Percentiles rank a stretch among this genome's conserved stretches.
Evolutionary conservation across 176 grass and related monocot genomes (phyloP).

Genomic region (Hordeum marinum): DNA sequence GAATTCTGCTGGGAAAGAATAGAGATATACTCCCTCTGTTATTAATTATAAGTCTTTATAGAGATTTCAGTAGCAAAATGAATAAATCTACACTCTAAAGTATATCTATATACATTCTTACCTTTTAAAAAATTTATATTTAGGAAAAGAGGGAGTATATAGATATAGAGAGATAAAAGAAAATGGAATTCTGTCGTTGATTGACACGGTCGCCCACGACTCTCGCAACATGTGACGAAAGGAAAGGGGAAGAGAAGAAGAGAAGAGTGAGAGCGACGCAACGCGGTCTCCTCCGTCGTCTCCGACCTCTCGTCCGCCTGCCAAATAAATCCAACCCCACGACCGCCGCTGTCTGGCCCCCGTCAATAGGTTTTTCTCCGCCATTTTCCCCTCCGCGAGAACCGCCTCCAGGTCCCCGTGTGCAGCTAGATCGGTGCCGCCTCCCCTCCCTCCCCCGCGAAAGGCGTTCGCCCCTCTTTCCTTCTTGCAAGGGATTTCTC

Average conservation of each 20-base stretch:
- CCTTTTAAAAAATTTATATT: no score
- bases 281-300: conserved; percentile 6
- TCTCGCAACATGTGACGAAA: neutral
- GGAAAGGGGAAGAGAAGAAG: no score
- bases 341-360: neutral
- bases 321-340: conserved; percentile 5
- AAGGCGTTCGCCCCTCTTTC: neutral
- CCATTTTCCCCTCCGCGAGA: neutral
- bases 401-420: conserved; percentile 7
- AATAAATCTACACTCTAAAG: no score
- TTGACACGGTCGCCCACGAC: neutral
- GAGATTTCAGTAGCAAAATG: no score
- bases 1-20: no score
- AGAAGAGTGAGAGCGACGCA: neutral
- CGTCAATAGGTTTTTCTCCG: neutral
- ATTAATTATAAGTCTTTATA: no score
- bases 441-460: neutral
- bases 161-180: neutral
- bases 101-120: no score
- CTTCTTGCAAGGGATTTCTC: conserved; percentile 5
- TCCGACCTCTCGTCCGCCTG: conserved; percentile 14
- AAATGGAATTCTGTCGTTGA: neutral
- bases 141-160: no score
- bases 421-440: conserved; percentile 33
- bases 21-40: no score